Evolutionary conservation across 768 basidiomycete genomes (phyloP).

Genomic region (Lyophyllum semitale): DNA sequence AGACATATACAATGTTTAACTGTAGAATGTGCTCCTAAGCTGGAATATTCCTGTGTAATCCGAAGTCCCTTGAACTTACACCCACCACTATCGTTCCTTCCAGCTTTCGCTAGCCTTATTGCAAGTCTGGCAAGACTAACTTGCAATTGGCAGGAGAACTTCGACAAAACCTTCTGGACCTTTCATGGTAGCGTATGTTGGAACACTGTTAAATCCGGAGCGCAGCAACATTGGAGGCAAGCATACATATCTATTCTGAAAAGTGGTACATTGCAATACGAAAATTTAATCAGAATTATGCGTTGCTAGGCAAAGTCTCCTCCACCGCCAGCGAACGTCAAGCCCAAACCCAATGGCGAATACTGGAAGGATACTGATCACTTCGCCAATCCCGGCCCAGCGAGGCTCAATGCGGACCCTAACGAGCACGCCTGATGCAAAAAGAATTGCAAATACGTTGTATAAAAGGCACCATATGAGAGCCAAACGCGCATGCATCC

Average conservation of each 20-base stretch:
- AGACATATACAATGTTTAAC: constrained; percentile 16
- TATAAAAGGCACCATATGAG: constrained; percentile 41
- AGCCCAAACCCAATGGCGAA: constrained; percentile 6
- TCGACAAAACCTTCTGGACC: too few relatives aligned
- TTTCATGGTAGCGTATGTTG: too few relatives aligned
- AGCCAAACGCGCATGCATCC: constrained; percentile 26
- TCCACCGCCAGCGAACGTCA: constrained; percentile 5
- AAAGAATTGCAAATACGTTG: constrained; percentile 46
- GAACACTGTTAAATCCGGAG: too few relatives aligned
- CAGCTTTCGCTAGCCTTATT: constrained; percentile 64
- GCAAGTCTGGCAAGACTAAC: too few relatives aligned
- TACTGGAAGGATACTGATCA: constrained; percentile 44
- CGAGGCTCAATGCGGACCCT: constrained; percentile 36
- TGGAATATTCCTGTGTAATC: constrained; percentile 16
- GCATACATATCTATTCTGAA: too few relatives aligned
- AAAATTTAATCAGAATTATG: too few relatives aligned
- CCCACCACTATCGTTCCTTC: constrained; percentile 54
- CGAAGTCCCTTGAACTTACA: constrained; percentile 49
- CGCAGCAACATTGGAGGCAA: too few relatives aligned
- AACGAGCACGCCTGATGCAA: constrained; percentile 52
- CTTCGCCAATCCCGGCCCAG: constrained; percentile 45
- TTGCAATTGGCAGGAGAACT: too few relatives aligned
- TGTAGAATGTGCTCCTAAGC: not conserved
- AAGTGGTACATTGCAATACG: too few relatives aligned
- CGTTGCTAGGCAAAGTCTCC: not conserved